phyloP scores from a whole-genome alignment of 768 basidiomycete species.

The Pisolithus orientalis region DNA sequence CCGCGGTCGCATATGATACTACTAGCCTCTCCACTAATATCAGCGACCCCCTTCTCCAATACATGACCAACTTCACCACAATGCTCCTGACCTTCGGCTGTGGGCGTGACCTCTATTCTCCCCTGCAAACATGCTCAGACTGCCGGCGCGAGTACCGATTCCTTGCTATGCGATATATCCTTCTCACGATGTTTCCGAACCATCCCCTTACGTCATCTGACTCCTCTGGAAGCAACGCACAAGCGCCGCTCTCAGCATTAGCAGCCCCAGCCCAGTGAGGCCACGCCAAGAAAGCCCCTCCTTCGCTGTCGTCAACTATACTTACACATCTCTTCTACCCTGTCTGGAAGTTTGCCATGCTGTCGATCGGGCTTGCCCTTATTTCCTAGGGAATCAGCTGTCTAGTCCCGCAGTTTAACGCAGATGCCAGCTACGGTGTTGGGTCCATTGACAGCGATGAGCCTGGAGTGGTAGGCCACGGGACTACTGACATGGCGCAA shows the following conservation, averaged over 20 bases:
- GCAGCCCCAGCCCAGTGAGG: slow-evolving; percentile 35
- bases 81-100: slow-evolving; percentile 70
- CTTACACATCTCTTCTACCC: slow-evolving; percentile 61
- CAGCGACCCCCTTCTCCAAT: slow-evolving; percentile 45
- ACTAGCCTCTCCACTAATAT: slow-evolving; percentile 45
- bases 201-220: slow-evolving; percentile 29
- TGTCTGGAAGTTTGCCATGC: slow-evolving; percentile 74
- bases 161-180: slow-evolving; percentile 70
- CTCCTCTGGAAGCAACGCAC: slow-evolving; percentile 13
- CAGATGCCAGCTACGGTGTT: slow-evolving; percentile 64
- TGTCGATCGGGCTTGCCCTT: slow-evolving; percentile 72
- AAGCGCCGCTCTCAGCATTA: slow-evolving; percentile 45
- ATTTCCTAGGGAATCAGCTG: slow-evolving; percentile 65
- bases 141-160: slow-evolving; percentile 69
- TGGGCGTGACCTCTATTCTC: slow-evolving; percentile 75
- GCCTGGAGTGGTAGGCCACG: slow-evolving; percentile 40
- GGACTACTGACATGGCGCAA: slow-evolving; percentile 47
- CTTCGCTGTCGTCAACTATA: slow-evolving; percentile 37
- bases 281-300: slow-evolving; percentile 38
- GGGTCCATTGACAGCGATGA: slow-evolving; percentile 59
- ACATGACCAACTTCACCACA: slow-evolving; percentile 68
- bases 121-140: slow-evolving; percentile 67
- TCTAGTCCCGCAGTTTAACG: slow-evolving; percentile 55
- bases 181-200: slow-evolving; percentile 70
- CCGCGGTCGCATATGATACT: slow-evolving; percentile 39